Evolutionary conservation across 345 rosid species (phyloP), one percentile per base, ranked within the genome.

Genomic region (Linum trigynum): DNA sequence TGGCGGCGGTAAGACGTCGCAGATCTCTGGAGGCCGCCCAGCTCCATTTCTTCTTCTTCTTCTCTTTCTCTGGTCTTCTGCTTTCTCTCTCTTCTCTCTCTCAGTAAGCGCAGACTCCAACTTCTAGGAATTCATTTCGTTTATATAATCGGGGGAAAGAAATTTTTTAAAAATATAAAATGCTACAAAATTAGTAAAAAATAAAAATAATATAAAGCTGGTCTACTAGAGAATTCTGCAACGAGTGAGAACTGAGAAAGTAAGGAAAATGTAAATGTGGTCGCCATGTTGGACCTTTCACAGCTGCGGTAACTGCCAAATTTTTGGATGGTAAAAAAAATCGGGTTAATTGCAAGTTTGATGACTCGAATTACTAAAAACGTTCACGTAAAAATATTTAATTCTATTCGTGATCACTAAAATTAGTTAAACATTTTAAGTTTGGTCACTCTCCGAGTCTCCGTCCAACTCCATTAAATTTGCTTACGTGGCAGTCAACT

Each of bases 1-100:
- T 89, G 91, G 65, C 98, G 84, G 70, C 98, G 76, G 64, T 86
- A 91, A 38, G 98, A 91, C 45, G 83, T 77, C 9, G 77, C 78
- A 1, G 96, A 91, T 77, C 98, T 86, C 45, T 78, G 82, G 63
- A 91, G 75, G 45, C 65, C 50, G 36, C 79, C 75, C 50, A 58
- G 82, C 71, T 60, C 73, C 38, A 59, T 66, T 62, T 12, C 63
- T 23, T 37, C 32, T 41, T 8, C 5, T 70, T 8, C 66, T 32
- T 43, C 4, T n/a, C 59, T 15, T 38, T 41, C 38, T 58, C 5
- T 10, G 37, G 32, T 23, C 32, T 37, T 23, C 43, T 16, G 2
- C 17, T 3, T 17, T 48, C 53, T 7, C 53, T 48, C 53, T 48
- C 11, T 8, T 1, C 53, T 3, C 53, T 48, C 53, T 48, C 14